Evolutionary conservation across 164 flowering plant genomes (phyloP).

Genomic region (Euptelea pleiosperma): DNA sequence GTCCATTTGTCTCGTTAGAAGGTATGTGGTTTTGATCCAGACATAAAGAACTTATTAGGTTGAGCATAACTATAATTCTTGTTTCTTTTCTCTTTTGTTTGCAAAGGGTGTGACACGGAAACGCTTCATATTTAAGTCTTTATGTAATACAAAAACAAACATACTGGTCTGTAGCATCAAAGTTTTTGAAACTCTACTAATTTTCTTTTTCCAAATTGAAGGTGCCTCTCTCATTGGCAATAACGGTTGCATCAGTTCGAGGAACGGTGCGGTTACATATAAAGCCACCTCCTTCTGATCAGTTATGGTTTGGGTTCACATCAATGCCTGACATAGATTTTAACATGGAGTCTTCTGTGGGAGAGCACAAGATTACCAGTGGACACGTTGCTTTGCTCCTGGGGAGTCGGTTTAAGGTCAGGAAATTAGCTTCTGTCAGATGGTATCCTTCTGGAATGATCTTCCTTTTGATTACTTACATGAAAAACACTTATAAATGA

Average conservation of each 20-base stretch:
- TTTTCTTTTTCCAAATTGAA: constrained; percentile 20
- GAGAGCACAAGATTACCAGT: constrained; percentile 76
- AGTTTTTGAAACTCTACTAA: no score
- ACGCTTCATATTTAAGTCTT: no score
- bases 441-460: not conserved
- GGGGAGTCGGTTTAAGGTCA: constrained; percentile 76
- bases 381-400: constrained; percentile 65
- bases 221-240: constrained; percentile 81
- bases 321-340: constrained; percentile 88
- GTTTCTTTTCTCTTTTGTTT: no score
- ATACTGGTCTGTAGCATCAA: not conserved
- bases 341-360: constrained; percentile 69
- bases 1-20: no score
- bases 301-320: constrained; percentile 82
- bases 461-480: no score
- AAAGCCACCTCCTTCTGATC: constrained; percentile 98
- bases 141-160: no score
- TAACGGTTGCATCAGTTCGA: constrained; percentile 67
- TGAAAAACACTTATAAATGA: no score
- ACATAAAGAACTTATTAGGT: no score
- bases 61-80: no score
- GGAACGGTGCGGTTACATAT: constrained; percentile 72
- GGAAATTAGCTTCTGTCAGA: constrained; percentile 7
- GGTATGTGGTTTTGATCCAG: no score
- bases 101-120: no score